A percentile compares a stretch with the other conserved stretches of the same genome.
Evolutionary conservation across 805 yeast species (phyloP).

Genomic region (Candida corydali): DNA sequence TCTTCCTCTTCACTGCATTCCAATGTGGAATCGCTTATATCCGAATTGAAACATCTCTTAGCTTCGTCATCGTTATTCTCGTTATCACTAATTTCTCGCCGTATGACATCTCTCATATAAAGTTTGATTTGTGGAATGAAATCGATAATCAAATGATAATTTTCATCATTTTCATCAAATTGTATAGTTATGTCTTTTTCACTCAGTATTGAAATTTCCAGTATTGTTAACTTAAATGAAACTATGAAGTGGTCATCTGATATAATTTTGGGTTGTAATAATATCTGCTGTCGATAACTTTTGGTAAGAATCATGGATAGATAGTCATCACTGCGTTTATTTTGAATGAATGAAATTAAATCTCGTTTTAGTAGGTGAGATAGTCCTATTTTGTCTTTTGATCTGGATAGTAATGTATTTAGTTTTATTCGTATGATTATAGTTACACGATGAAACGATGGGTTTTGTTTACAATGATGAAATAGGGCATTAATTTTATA

Average conservation of each 20-base stretch:
- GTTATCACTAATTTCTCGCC: slow-evolving; percentile 6
- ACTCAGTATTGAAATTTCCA: too few relatives aligned
- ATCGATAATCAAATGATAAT: slow-evolving; percentile 16
- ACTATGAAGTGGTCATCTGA: slow-evolving; percentile 36
- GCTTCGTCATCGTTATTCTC: slow-evolving; percentile 10
- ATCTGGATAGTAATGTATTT: slow-evolving; percentile 29
- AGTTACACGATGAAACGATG: background rate
- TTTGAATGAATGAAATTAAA: slow-evolving; percentile 10
- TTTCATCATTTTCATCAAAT: slow-evolving; percentile 28
- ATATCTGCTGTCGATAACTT: too few relatives aligned
- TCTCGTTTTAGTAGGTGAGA: slow-evolving; percentile 31
- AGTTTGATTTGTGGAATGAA: slow-evolving; percentile 21
- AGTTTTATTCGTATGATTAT: slow-evolving; percentile 27
- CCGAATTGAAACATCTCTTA: too few relatives aligned
- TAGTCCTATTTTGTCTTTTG: slow-evolving; percentile 18
- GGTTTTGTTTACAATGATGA: background rate
- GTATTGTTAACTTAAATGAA: slow-evolving; percentile 19
- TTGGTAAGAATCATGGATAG: too few relatives aligned
- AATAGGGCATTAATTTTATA: slow-evolving; percentile 13
- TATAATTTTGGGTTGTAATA: too few relatives aligned
- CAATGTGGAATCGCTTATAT: slow-evolving; percentile 8
- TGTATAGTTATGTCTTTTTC: too few relatives aligned
- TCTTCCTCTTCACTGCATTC: slow-evolving; percentile 7
- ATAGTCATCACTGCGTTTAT: background rate
- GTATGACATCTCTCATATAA: slow-evolving; percentile 19